Base-by-base conservation (phyloP, 2,329 filamentous ascomycete genomes). In the Didymella pinodella region DNA sequence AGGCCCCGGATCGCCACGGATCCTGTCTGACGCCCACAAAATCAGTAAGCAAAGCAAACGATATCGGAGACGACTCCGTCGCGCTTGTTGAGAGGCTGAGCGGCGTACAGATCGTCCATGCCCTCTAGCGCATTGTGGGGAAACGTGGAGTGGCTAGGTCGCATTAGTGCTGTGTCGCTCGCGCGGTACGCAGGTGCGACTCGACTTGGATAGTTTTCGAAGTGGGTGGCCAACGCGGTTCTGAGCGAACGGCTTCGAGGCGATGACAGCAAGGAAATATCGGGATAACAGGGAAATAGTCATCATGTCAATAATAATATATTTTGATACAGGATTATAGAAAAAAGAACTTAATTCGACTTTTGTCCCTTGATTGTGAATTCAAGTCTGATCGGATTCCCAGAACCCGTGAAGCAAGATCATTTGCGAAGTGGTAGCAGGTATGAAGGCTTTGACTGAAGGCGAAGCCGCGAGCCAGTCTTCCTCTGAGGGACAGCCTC, bases 71-170 rank as follows among this genome's bases (percentile, higher is more conserved):
- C 11, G 16, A 31, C 16, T 45, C 55, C 55, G 55, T 20, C 18
- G 28, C 29, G 44, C 22, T 38, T 53, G 36, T 38, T 4, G 16
- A 40, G 49, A 52, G 48, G 44, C 55, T 53, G 55, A 58, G 48
- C 45, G 31, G 48, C 28, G 28, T 28, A 26, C 48, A 44, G 32
- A 43, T 31, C 28, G 28, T 38, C 43, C 49, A 29, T 11, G 10
- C 12, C 28, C 38, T 48, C 12, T 58, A 54, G 55, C 38, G 45
- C 14, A 25, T 22, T 45, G 29, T 58, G 55, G 48, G 45, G 45
- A 48, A 54, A 54, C 26, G 50, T 50, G 50, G 45, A 48, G 49
- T 54, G 40, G 45, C 40, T 40, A 38, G 29, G 22, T 38, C 16
- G 31, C 32, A 6, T 5, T 48, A 44, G 48, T 41, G 28, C 22